These are phyloP conservation scores for Orbilia oligospora DNA, from an alignment of 2,329 filamentous ascomycete species.

Conservation along the genomic window DNA sequence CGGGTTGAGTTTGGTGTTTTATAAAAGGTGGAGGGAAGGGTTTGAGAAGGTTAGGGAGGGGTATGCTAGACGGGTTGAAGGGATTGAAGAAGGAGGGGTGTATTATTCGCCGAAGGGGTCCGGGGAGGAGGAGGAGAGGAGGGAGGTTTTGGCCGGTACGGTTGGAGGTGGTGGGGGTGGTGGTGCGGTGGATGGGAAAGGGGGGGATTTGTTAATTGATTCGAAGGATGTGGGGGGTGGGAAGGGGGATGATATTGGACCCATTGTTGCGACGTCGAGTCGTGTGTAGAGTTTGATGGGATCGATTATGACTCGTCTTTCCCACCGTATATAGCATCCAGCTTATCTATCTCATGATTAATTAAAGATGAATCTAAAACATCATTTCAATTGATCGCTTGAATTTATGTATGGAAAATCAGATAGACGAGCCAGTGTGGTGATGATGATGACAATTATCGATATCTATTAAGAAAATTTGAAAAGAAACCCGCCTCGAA, in stretches of 20 bases:
- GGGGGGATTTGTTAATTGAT: slow-evolving; percentile 10
- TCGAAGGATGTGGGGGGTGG: slow-evolving; percentile 9
- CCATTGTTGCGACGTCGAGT: slow-evolving; percentile 50
- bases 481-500: no score
- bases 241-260: slow-evolving; percentile 22
- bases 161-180: not conserved
- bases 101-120: slow-evolving; percentile 14
- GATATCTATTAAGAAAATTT: no score
- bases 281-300: slow-evolving; percentile 5
- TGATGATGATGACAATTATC: no score
- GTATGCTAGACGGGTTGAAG: slow-evolving; percentile 24
- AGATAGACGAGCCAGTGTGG: no score
- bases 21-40: slow-evolving; percentile 81
- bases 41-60: slow-evolving; percentile 68
- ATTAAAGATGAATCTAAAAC: no score
- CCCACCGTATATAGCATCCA: not conserved
- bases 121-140: slow-evolving; percentile 14
- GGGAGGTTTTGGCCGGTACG: not conserved
- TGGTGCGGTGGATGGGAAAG: not conserved
- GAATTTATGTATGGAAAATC: no score
- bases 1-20: slow-evolving; percentile 78
- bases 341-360: not conserved
- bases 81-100: not conserved
- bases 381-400: no score
- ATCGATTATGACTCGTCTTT: not conserved